phyloP scores from a whole-genome alignment of 345 rosid genomes.

The Eucalyptus polyanthemos region DNA sequence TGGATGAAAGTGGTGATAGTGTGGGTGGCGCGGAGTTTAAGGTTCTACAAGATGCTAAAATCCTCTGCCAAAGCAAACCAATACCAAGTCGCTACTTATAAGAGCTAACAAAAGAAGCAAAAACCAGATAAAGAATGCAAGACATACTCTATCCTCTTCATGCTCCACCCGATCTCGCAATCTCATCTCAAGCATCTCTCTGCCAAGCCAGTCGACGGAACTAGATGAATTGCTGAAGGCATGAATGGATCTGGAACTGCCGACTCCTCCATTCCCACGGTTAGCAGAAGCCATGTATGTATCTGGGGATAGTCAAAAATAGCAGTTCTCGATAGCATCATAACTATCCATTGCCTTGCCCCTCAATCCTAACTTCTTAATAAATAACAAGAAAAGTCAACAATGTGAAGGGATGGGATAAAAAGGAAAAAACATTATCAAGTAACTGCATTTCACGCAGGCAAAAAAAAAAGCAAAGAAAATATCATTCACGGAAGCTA shows the following conservation, averaged over 20 bases:
- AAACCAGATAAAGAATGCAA: neutral
- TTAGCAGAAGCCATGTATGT: slow-evolving; percentile 74
- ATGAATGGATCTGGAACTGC: slow-evolving; percentile 87
- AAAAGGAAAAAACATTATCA: neutral
- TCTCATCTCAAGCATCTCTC: slow-evolving; percentile 93
- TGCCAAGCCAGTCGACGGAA: slow-evolving; percentile 91
- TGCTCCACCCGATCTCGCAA: slow-evolving; percentile 73
- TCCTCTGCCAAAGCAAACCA: neutral
- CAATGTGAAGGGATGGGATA: neutral
- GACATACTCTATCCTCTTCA: slow-evolving; percentile 78
- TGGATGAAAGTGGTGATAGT: neutral
- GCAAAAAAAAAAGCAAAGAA: neutral
- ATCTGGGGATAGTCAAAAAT: slow-evolving; percentile 2
- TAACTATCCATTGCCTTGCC: slow-evolving; percentile 7
- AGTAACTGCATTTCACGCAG: neutral
- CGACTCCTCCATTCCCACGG: slow-evolving; percentile 86
- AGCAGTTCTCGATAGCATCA: slow-evolving; percentile 12
- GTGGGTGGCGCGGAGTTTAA: neutral
- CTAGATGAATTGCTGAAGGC: slow-evolving; percentile 84
- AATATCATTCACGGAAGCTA: neutral
- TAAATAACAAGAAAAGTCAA: neutral
- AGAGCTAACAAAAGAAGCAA: neutral
- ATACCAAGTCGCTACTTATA: neutral
- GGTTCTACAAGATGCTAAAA: neutral
- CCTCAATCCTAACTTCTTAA: neutral